Evolutionary conservation across 345 rosid genomes (phyloP).

Genomic region (Euphorbia lathyris): DNA sequence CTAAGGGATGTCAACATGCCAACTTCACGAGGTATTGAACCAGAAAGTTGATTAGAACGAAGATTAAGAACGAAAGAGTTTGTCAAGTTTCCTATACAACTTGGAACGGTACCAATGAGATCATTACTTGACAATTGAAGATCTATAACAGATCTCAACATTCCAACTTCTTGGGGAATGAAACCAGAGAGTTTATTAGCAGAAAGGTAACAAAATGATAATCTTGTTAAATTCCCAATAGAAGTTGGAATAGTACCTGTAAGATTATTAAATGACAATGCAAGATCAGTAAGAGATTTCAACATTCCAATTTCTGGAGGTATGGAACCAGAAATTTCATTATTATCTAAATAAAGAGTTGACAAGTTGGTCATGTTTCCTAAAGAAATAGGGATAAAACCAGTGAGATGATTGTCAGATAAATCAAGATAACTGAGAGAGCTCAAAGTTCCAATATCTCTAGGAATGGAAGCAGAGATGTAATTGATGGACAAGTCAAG

Average conservation of each 20-base stretch:
- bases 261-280: neutral
- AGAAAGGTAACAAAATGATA: neutral
- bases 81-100: conserved; percentile 25
- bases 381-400: neutral
- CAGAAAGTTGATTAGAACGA: neutral
- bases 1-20: neutral
- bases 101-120: conserved; percentile 30
- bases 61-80: neutral
- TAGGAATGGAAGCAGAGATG: neutral
- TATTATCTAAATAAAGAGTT: too few species aligned
- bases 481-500: neutral
- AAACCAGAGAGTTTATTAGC: neutral
- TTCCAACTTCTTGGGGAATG: neutral
- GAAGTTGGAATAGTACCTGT: neutral
- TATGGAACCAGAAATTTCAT: neutral
- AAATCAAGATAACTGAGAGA: neutral
- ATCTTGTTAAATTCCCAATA: neutral
- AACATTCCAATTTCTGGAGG: neutral
- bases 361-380: neutral
- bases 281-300: neutral
- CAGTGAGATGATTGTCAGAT: neutral
- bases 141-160: neutral
- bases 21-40: neutral
- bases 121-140: neutral
- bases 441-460: neutral